These are phyloP conservation scores for Aleurites moluccanus DNA, from an alignment of 441 rosid species.

Conservation along the genomic window DNA sequence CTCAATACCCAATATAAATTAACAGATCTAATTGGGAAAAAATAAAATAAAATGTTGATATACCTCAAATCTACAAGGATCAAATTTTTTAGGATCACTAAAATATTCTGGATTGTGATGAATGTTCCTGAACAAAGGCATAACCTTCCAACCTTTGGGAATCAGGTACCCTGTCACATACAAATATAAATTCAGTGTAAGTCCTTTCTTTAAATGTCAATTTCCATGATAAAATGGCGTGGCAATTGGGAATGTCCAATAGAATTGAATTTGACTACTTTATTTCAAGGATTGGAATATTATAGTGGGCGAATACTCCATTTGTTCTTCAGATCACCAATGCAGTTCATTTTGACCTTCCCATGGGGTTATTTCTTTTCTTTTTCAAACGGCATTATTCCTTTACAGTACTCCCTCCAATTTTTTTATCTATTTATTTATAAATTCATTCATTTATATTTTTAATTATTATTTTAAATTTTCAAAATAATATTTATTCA, in stretches of 20 bases:
- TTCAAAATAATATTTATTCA: too few relatives aligned
- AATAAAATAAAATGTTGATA: background rate
- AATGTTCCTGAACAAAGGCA: constrained; percentile 74
- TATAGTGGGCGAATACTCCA: background rate
- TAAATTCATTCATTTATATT: too few relatives aligned
- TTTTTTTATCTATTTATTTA: too few relatives aligned
- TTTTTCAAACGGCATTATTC: too few relatives aligned
- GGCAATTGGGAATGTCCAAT: background rate
- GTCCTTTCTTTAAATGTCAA: constrained; percentile 15
- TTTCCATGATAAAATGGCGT: constrained; percentile 7
- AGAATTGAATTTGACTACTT: constrained; percentile 12
- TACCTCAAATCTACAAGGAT: constrained; percentile 80
- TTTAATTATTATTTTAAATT: too few relatives aligned
- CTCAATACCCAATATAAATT: background rate
- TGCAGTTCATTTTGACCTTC: background rate
- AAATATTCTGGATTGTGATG: constrained; percentile 67
- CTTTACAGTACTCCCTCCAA: too few relatives aligned
- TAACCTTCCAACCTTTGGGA: constrained; percentile 84
- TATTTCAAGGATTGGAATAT: too few relatives aligned
- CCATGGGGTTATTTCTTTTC: background rate
- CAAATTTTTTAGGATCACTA: constrained; percentile 65
- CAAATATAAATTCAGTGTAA: constrained; percentile 13
- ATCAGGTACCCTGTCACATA: constrained; percentile 57
- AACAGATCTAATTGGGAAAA: background rate
- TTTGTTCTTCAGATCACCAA: background rate